Conservation (phyloP, 371 early-diverging fungal genomes). For the Rhizopus microsporus region DNA sequence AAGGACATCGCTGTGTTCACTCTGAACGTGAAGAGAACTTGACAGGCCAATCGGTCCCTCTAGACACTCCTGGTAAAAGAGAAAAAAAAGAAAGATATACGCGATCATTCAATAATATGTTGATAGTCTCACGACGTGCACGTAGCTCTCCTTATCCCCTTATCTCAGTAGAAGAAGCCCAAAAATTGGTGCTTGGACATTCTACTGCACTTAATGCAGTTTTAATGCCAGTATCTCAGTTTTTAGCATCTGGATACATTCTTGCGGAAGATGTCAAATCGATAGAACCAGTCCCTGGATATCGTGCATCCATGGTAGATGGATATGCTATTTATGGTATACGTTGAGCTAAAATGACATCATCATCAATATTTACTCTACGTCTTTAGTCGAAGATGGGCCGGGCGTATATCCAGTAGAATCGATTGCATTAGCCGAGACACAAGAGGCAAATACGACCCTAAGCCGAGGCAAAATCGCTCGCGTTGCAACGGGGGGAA, state of each 20-base stretch:
- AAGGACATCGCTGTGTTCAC: conserved; percentile 27
- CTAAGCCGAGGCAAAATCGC: conserved; percentile 65
- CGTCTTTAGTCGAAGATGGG: conserved; percentile 66
- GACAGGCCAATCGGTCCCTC: conserved; percentile 32
- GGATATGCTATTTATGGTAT: conserved; percentile 89
- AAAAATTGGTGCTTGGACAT: conserved; percentile 52
- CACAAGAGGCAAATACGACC: conserved; percentile 12
- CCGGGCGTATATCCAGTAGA: conserved; percentile 77
- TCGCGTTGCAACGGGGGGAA: conserved; percentile 88
- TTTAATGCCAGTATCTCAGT: conserved; percentile 44
- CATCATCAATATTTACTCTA: background rate
- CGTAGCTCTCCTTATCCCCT: conserved; percentile 85
- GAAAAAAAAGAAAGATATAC: conserved; percentile 1
- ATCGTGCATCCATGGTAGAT: conserved; percentile 87
- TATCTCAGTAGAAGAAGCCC: conserved; percentile 71
- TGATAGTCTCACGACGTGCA: conserved; percentile 62
- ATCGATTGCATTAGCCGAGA: conserved; percentile 61
- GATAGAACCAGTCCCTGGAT: conserved; percentile 80
- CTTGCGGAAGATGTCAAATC: conserved; percentile 78
- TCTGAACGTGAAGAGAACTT: conserved; percentile 7
- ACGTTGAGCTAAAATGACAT: background rate
- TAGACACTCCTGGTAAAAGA: conserved; percentile 51
- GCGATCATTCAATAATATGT: background rate
- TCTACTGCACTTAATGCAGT: conserved; percentile 36
- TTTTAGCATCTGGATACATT: conserved; percentile 54